Percentiles rank a stretch among this genome's conserved stretches.
Evolutionary conservation across 208 protist genomes (phyloP).

Genomic region (Acanthamoeba lenticulata): DNA sequence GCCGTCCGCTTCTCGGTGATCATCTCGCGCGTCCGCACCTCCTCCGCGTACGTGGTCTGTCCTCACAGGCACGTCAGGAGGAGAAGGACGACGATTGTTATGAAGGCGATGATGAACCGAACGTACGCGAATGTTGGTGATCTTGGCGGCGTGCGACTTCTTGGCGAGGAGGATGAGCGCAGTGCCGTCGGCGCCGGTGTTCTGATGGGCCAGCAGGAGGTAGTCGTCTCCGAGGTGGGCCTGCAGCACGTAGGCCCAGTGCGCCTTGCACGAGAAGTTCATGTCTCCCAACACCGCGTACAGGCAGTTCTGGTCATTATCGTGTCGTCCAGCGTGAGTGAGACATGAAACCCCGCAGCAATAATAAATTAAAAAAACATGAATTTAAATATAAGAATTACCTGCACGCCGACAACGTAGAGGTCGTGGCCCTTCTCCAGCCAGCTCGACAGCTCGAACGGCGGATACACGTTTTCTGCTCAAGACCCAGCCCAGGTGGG

Average conservation of each 20-base stretch:
- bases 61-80: neutral
- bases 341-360: neutral
- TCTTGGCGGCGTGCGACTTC: neutral
- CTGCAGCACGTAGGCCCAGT: constrained; percentile 54
- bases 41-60: constrained; percentile 34
- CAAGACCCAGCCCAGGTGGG: neutral
- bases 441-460: constrained; percentile 34
- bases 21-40: neutral
- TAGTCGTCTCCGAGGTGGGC: constrained; percentile 40
- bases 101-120: neutral
- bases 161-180: constrained; percentile 17
- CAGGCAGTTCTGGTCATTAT: constrained; percentile 42
- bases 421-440: constrained; percentile 59
- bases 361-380: too few relatives aligned
- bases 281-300: neutral
- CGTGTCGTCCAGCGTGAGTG: neutral
- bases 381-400: neutral
- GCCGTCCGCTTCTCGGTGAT: neutral
- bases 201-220: constrained; percentile 11
- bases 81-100: neutral
- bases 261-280: constrained; percentile 57
- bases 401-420: constrained; percentile 51
- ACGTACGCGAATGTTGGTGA: constrained; percentile 36
- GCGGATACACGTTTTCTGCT: neutral
- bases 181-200: constrained; percentile 42